Conservation (phyloP, 371 early-diverging fungal species). For the Mucor indicus region DNA sequence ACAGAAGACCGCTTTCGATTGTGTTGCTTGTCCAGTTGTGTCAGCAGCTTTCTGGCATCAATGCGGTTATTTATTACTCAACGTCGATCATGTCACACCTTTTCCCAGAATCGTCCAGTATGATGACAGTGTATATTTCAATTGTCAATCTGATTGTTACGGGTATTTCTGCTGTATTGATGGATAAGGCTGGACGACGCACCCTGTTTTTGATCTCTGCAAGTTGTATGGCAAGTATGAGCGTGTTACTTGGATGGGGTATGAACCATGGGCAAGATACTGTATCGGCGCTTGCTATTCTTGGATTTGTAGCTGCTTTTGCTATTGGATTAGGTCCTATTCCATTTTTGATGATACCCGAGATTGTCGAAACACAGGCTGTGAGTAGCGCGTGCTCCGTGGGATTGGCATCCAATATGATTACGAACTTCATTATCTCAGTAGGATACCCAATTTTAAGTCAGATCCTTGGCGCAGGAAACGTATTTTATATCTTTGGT, state of each 20-base stretch:
- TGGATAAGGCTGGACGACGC: slow-evolving; percentile 84
- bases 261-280: slow-evolving; percentile 50
- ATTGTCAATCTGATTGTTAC: slow-evolving; percentile 78
- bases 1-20: slow-evolving; percentile 61
- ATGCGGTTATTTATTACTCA: slow-evolving; percentile 89
- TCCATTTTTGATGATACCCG: slow-evolving; percentile 83
- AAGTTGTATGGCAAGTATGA: slow-evolving; percentile 55
- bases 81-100: slow-evolving; percentile 70
- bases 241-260: slow-evolving; percentile 58
- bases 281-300: slow-evolving; percentile 60
- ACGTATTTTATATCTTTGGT: slow-evolving; percentile 76
- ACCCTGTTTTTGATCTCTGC: slow-evolving; percentile 71
- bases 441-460: slow-evolving; percentile 60
- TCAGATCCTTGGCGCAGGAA: slow-evolving; percentile 58
- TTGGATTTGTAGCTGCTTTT: slow-evolving; percentile 81
- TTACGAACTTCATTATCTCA: slow-evolving; percentile 68
- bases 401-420: slow-evolving; percentile 73
- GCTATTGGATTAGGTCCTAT: slow-evolving; percentile 89
- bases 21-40: slow-evolving; percentile 73
- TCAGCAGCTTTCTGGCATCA: slow-evolving; percentile 93
- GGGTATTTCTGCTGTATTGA: slow-evolving; percentile 63
- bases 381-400: slow-evolving; percentile 70
- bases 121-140: slow-evolving; percentile 71
- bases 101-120: slow-evolving; percentile 59
- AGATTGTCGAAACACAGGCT: slow-evolving; percentile 74